Evolutionary conservation across 371 early-diverging fungal species (phyloP).

Genomic region (Phascolomyces articulosus): DNA sequence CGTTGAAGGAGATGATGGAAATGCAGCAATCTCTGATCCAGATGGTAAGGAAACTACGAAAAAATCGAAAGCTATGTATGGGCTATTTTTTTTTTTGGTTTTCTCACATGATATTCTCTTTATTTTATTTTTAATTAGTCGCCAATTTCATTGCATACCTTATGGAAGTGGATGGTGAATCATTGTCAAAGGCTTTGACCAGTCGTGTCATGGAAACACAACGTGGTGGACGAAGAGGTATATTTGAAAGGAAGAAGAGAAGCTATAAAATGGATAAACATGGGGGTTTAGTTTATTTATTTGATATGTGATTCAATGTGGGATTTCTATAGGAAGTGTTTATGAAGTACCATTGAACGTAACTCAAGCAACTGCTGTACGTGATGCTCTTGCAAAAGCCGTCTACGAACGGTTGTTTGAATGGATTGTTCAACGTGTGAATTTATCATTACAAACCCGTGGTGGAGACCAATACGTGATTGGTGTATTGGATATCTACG

Average conservation of each 20-base stretch:
- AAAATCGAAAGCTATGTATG: neutral
- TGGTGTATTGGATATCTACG: conserved; percentile 97
- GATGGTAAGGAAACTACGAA: conserved; percentile 47
- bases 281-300: too few relatives aligned
- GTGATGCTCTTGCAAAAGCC: conserved; percentile 88
- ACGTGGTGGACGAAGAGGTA: conserved; percentile 80
- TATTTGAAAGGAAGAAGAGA: neutral
- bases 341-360: conserved; percentile 83
- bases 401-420: conserved; percentile 87
- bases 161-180: conserved; percentile 69
- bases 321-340: conserved; percentile 50
- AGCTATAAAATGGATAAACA: neutral
- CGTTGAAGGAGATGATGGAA: conserved; percentile 67
- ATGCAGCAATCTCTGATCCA: conserved; percentile 64
- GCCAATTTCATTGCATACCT: conserved; percentile 79
- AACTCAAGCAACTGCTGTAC: conserved; percentile 77
- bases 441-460: conserved; percentile 73
- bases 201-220: conserved; percentile 78
- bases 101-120: too few relatives aligned
- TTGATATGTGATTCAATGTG: neutral
- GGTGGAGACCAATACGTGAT: conserved; percentile 74
- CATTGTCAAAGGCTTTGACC: conserved; percentile 68
- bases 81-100: too few relatives aligned
- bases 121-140: conserved; percentile 51
- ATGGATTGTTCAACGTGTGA: conserved; percentile 89